These are phyloP conservation scores for Pichia sp. DNA, from an alignment of 1,139 yeast genomes.

Conservation along the genomic window DNA sequence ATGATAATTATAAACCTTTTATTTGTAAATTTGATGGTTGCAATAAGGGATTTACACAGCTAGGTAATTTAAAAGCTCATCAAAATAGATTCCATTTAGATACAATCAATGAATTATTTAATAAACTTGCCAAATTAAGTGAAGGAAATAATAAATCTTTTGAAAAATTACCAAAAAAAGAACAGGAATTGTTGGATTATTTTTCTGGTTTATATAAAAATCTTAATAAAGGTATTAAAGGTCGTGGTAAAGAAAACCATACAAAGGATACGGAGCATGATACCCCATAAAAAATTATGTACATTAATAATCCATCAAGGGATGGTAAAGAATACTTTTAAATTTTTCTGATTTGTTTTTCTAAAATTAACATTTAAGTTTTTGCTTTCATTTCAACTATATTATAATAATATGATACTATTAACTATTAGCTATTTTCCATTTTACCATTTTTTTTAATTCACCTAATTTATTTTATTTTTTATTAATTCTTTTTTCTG, in stretches of 20 bases:
- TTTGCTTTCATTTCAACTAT: too few relatives aligned
- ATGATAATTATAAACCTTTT: conserved; percentile 71
- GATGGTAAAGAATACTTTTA: too few relatives aligned
- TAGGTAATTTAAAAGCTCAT: conserved; percentile 89
- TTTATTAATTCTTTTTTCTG: too few relatives aligned
- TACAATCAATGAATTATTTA: conserved; percentile 60
- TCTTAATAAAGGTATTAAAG: conserved; percentile 84
- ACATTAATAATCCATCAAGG: too few relatives aligned
- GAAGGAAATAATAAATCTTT: conserved; percentile 37
- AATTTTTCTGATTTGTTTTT: too few relatives aligned
- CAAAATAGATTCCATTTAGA: conserved; percentile 82
- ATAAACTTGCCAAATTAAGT: conserved; percentile 55
- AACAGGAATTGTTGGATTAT: conserved; percentile 63
- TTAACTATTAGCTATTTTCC: too few relatives aligned
- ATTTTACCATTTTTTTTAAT: too few relatives aligned
- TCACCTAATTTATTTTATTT: too few relatives aligned
- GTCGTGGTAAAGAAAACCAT: conserved; percentile 55
- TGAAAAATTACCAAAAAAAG: conserved; percentile 49
- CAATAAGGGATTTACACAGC: conserved; percentile 80
- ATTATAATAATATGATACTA: too few relatives aligned
- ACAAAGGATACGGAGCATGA: not conserved
- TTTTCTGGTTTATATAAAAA: conserved; percentile 79
- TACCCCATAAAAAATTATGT: not conserved
- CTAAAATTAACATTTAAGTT: too few relatives aligned
- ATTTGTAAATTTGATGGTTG: conserved; percentile 78